A percentile compares a stretch with the other conserved stretches of the same genome.
Evolutionary conservation across 305 asterid species (phyloP).

Genomic region (Rubia peregrina): DNA sequence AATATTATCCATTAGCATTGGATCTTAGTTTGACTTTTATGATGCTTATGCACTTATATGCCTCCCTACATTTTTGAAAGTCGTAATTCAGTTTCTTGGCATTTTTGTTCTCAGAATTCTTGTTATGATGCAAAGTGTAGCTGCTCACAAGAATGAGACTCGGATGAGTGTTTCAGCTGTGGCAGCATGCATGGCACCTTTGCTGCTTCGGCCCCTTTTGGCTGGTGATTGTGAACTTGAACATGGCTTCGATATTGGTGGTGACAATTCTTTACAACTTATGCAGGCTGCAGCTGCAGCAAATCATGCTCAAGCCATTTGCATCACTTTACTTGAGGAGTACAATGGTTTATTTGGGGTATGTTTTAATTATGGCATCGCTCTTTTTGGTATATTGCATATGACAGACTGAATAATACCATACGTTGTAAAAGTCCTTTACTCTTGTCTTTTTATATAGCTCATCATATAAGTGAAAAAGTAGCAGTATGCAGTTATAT

Average conservation of each 20-base stretch:
- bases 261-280: slow-evolving; percentile 87
- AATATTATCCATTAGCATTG: background rate
- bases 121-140: slow-evolving; percentile 85
- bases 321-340: slow-evolving; percentile 93
- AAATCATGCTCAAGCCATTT: slow-evolving; percentile 98
- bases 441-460: background rate
- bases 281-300: slow-evolving; percentile 99
- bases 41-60: slow-evolving; percentile 11
- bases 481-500: background rate
- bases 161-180: slow-evolving; percentile 97
- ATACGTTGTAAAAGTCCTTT: background rate
- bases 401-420: background rate
- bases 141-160: slow-evolving; percentile 68
- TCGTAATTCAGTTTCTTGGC: background rate
- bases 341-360: slow-evolving; percentile 86
- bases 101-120: slow-evolving; percentile 56
- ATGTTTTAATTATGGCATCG: slow-evolving; percentile 23
- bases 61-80: slow-evolving; percentile 11
- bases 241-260: slow-evolving; percentile 60
- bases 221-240: slow-evolving; percentile 94
- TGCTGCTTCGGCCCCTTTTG: slow-evolving; percentile 97
- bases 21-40: slow-evolving; percentile 4
- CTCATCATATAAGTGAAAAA: background rate
- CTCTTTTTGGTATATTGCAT: background rate
- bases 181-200: slow-evolving; percentile 99